Evolutionary conservation across 1,139 yeast species (phyloP), one percentile per base, ranked within the genome.

Genomic region (Lodderomyces elongisporus): DNA sequence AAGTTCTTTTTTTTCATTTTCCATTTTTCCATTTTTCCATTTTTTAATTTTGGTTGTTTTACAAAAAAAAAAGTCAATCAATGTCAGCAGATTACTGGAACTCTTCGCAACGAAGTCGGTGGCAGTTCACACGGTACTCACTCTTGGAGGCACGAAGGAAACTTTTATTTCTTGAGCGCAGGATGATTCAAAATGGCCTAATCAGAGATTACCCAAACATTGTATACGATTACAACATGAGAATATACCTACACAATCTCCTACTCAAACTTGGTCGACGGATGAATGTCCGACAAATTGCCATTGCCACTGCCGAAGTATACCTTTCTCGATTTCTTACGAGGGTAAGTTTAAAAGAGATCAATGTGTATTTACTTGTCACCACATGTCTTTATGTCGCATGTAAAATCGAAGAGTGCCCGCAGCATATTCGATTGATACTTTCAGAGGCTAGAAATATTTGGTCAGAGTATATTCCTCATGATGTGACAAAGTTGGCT

Each of bases 401-500:
- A 0, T 84, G 96, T 60, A 91, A 91, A 52, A 83, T 88, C 24
- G 97, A 91, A 54, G 98, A 91, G 54, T 82, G 88, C 47, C 97
- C 98, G 1, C 95, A 85, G 52, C 96, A 91, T 52, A 88, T 91
- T 7, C 65, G 96, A 37, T 75, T 89, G 1, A 71, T 91, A 10
- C 75, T 85, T 15, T 70, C 79, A 18, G 97, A 91, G 51, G 94
- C 97, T 2, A 65, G 96, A 33, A 82, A 82, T 29, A 59, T 87
- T 31, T 91, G 98, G 97, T 96, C 97, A 0, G 96, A 89, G 49
- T 87, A 79, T 51, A 81, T 91, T 22, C 94, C 96, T 0, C 88
- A 85, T 37, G 98, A 91, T 53, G 77, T 89, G 15, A 82, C 95
- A 25, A 85, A 85, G 49, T 68, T 91, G n/a, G 96, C 97, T 0